Base-by-base conservation (phyloP, 106 monocot genomes). In the Platanthera zijinensis region DNA sequence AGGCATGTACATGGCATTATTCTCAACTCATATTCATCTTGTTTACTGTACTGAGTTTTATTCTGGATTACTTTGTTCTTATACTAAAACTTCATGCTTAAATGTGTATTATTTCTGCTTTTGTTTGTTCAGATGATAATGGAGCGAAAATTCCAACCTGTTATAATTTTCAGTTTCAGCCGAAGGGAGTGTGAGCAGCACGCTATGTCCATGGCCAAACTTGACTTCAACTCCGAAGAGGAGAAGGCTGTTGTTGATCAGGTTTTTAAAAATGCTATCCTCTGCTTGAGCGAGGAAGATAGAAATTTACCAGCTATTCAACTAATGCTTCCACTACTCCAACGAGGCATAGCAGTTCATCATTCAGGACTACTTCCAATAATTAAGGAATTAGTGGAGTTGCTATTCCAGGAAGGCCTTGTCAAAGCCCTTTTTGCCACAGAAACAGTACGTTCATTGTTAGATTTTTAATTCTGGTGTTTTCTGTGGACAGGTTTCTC, bases 401-500 rank as follows among this genome's bases (percentile, higher is more conserved):
- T 99, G 74, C 94, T 99, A 48, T 99, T 99, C 64, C 99, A 99
- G 80, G 99, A 99, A 87, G 99, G 99, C 51, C 94, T 94, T 84
- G 99, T 99, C 5, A 99, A 99, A 82, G 99, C 99, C 21, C 94
- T 99, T 76, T 99, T 99, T 90, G 99, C 99, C 32, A 99, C 99
- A 77, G 99, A 99, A 84, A 99, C 99, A 54, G 99, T 99, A 88
- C 70, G 85, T 48, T 73, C 74, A 53, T 79, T 82, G 8, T 4
- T 48, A 50, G 11, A 72, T 46, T 51, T 72, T n/a, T 72, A 15
- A 72, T 51, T 8, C 11, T 11, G 14, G 21, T 21, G 10, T 72
- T 15, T 72, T 11, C 17, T 70, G 1, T 70, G 15, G 17, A 48
- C n/a, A 48, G 17, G 39, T 70, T 48, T 70, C 70, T 47, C 9